Evolutionary conservation across 2,329 filamentous ascomycete genomes (phyloP).

Genomic region (Claviceps sorghi): DNA sequence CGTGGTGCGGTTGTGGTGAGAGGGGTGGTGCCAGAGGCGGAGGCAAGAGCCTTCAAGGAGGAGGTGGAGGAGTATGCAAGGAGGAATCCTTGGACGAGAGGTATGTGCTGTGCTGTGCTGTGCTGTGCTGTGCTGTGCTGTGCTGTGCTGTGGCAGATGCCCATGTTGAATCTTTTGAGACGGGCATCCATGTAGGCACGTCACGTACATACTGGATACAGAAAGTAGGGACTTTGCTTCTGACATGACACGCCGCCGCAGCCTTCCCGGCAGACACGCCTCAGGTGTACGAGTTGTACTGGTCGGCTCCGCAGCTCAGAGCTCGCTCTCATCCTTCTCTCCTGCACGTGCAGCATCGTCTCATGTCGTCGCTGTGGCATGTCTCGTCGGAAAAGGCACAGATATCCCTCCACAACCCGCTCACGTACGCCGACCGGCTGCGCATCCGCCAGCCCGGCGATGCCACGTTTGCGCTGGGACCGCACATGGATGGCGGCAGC

Average conservation of each 20-base stretch:
- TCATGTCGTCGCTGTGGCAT: slow-evolving; percentile 49
- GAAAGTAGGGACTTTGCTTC: no score
- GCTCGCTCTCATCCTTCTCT: slow-evolving; percentile 54
- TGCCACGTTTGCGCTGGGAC: slow-evolving; percentile 53
- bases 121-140: no score
- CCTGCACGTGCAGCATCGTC: slow-evolving; percentile 42
- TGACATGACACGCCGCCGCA: slow-evolving; percentile 9
- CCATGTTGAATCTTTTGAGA: no score
- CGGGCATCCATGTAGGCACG: no score
- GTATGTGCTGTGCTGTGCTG: no score
- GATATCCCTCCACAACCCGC: slow-evolving; percentile 38
- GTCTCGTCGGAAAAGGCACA: slow-evolving; percentile 28
- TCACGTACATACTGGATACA: no score
- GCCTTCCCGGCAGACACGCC: slow-evolving; percentile 54
- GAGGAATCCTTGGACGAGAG: slow-evolving; percentile 45
- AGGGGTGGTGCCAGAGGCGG: slow-evolving; percentile 46
- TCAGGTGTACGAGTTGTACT: slow-evolving; percentile 63
- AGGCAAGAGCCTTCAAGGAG: slow-evolving; percentile 51
- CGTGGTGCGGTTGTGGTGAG: slow-evolving; percentile 50
- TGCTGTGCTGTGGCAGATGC: no score
- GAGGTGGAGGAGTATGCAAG: slow-evolving; percentile 50
- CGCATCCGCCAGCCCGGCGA: slow-evolving; percentile 61
- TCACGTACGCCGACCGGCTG: slow-evolving; percentile 57
- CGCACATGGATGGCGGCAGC: slow-evolving; percentile 60
- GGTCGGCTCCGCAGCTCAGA: slow-evolving; percentile 53